Evolutionary conservation across 164 flowering plant species (phyloP), one percentile per base, ranked within the genome.

Genomic region (Magnolia sinica): DNA sequence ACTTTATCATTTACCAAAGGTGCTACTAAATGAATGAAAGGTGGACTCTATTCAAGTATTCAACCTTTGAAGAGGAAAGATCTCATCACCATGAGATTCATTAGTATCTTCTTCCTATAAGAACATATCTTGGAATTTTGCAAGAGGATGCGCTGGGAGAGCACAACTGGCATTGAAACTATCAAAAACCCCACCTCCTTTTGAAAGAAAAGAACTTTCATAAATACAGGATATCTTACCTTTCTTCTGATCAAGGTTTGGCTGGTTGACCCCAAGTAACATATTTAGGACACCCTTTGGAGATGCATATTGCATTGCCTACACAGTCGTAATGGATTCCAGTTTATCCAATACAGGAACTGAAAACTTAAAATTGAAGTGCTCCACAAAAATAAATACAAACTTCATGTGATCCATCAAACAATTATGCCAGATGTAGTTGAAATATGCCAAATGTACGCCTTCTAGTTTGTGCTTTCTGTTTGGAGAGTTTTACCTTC

Each of bases 241-340:
- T 87, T 85, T 82, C 72, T 78, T 86, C 67, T 71, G 83, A 70
- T 73, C 81, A 79, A 92, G 85, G 71, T 82, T 77, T 59, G 94
- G 91, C 71, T 77, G 79, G 66, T 75, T 79, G 70, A 82, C 86
- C 55, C 98, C 97, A 85, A 92, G 87, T 65, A 92, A 64, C 78
- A 85, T 45, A 79, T 93, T 92, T 90, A 92, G 87, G 74, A 94
- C 76, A 77, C 92, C 97, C 78, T 91, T 91, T 58, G 94, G 98
- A 73, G 99, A 96, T 76, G 91, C 85, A 87, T 93, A 96, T 78
- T 96, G 99, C 98, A 96, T 96, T 81, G 95, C 96, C 99, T 96
- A 87, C 82, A 85, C 69, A 82, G 45, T 68, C 58, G 70, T 6
- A 69, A 71, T 14, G 19, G 29, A 68, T 76, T 72, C 61, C 79